Base-by-base conservation (phyloP, 208 protist genomes). In the Blechomonas ayalai region DNA sequence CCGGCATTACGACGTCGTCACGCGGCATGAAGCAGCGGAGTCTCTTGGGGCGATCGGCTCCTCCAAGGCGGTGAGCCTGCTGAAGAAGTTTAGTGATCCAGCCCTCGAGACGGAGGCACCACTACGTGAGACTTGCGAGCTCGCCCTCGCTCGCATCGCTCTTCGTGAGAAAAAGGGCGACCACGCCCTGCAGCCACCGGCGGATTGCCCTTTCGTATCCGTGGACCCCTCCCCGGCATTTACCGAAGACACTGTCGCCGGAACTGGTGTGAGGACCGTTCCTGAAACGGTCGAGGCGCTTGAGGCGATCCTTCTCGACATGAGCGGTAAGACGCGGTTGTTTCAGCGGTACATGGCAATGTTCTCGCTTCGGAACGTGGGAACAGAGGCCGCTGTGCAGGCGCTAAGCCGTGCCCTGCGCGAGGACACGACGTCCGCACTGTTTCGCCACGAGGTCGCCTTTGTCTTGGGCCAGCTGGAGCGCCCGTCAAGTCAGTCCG, bases 401-500 rank as follows among this genome's bases (percentile, higher is more conserved):
- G 90, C 82, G 9, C 58, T 99, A 2, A 71, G 74, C 18, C 77
- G 85, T 6, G 88, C 73, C 2, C 88, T 99, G 26, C 72, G 82
- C 37, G 56, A 67, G 24, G 92, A 98, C 58, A 71, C 47, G 15
- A 70, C 42, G 22, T 89, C 76, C 10, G 78, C 90, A 3, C 77
- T 99, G n/a, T 87, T 99, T 43, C 85, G 95, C 16, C 97, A 99
- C 61, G 97, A 99, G 66, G 85, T 99, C 18, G 97, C 94, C 0
- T 98, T 97, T 52, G 96, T 98, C 24, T 82, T 99, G 12, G 97
- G 97, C 5, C 97, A 99, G 76, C 56, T 99, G 27, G 90, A 98
- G 65, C 69, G 86, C 44, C 62, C 64, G 22, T 56, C 59, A 7
- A 77, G 79, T 32, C 72, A 90, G 46, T 44, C 64, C 0, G 79